Evolutionary conservation across 169 alveolate genomes (phyloP), one percentile per base, ranked within the genome.

Genomic region (Plasmodium chabaudi): DNA sequence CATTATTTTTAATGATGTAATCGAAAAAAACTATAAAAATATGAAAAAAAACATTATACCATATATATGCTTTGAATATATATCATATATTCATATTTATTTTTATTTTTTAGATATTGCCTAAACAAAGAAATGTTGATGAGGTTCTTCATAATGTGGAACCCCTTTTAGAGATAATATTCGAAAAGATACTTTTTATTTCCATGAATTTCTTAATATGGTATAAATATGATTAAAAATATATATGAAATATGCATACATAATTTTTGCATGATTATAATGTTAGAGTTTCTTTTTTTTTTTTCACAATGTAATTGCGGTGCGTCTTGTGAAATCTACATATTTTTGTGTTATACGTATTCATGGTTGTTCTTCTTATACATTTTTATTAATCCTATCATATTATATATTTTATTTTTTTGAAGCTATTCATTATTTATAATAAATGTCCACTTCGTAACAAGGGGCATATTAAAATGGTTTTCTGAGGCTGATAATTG

Each of bases 101-200:
- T 34, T 25, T 5, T n/a, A 2, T 59, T 21, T 86, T 47, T 46
- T 69, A 86, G 91, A 86, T 86, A 15, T 53, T 86, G 51, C 91
- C 91, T 34, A 59, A 39, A 86, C 75, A 86, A 46, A 68, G 91
- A 86, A 86, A 86, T 53, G 74, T 86, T 46, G 91, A 86, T 51
- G 74, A 60, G 25, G 87, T 86, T 17, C 59, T 86, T 46, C 91
- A 82, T 46, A 88, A 92, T 46, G 95, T 92, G 12, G 91, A 87
- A 47, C 95, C 95, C 2, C 77, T 92, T 60, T 61, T 92, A 42
- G 94, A 92, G 55, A 91, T 64, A 12, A 72, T 94, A 9, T 93
- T 95, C 65, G 97, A 95, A 60, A 90, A 92, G 67, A 91, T 94
- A 9, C 71, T 95, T 60, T 94, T 92, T 57, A 93, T 95, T 27